phyloP scores from a whole-genome alignment of 495 filamentous ascomycete genomes.

The Aspergillus conjunctus region DNA sequence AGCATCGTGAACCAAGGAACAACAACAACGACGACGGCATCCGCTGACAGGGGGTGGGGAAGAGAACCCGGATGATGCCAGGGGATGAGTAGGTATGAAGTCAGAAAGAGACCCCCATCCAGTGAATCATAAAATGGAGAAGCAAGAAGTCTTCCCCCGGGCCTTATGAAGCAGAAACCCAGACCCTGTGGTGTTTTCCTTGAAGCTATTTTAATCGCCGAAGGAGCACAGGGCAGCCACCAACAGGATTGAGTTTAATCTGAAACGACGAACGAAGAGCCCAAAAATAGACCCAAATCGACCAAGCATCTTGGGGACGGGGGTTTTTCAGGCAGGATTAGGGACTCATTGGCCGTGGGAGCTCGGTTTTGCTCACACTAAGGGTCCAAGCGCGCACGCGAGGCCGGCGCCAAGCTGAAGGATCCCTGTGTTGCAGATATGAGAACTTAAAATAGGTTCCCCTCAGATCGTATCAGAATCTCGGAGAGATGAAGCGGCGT shows the following conservation, averaged over 20 bases:
- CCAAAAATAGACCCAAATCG: conserved; percentile 25
- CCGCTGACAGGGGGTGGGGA: not conserved
- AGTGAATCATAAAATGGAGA: not conserved
- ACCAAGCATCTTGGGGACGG: not conserved
- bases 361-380: conserved; percentile 13
- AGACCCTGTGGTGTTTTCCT: not conserved
- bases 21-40: not conserved
- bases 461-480: not conserved
- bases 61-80: not conserved
- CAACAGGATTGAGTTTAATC: conserved; percentile 15
- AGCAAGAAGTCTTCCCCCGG: not conserved
- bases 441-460: conserved; percentile 2
- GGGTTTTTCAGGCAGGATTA: conserved; percentile 6
- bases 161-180: not conserved
- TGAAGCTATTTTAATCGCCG: conserved; percentile 23
- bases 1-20: not conserved
- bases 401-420: conserved; percentile 16
- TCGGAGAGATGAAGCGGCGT: not conserved
- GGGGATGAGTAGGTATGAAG: not conserved
- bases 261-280: conserved; percentile 15
- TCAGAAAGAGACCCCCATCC: not conserved
- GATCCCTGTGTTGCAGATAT: conserved; percentile 9
- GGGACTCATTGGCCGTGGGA: conserved; percentile 18
- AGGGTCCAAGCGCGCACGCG: conserved; percentile 3
- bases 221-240: not conserved